Evolutionary conservation across 331 rosid species (phyloP).

Genomic region (Arachis monticola): DNA sequence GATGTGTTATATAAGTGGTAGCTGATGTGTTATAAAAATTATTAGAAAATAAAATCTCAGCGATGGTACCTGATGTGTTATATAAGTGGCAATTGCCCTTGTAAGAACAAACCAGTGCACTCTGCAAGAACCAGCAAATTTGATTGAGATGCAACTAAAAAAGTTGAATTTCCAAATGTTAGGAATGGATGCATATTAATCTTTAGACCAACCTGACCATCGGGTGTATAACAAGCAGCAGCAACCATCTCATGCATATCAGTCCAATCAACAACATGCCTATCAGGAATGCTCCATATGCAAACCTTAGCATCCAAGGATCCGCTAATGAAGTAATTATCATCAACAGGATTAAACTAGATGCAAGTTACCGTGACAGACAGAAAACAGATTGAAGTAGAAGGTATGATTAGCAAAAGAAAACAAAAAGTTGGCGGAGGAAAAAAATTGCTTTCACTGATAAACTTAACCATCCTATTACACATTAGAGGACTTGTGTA

Average conservation of each 20-base stretch:
- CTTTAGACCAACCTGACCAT: slow-evolving; percentile 35
- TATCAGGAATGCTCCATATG: slow-evolving; percentile 96
- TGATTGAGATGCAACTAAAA: slow-evolving; percentile 38
- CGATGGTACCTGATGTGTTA: too few relatives aligned
- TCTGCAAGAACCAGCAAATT: slow-evolving; percentile 62
- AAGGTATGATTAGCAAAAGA: too few relatives aligned
- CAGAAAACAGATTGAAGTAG: slow-evolving; percentile 47
- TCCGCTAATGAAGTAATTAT: slow-evolving; percentile 97
- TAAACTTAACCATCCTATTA: too few relatives aligned
- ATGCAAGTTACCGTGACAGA: slow-evolving; percentile 94
- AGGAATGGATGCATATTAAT: slow-evolving; percentile 24
- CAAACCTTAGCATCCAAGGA: slow-evolving; percentile 98
- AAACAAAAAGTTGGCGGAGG: too few relatives aligned
- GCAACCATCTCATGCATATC: slow-evolving; percentile 99
- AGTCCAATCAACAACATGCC: slow-evolving; percentile 94
- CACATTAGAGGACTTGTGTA: too few relatives aligned
- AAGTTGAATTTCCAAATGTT: slow-evolving; percentile 17
- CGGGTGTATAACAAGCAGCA: slow-evolving; percentile 95
- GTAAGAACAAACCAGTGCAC: slow-evolving; percentile 61
- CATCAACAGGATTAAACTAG: slow-evolving; percentile 99
- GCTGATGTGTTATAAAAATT: too few relatives aligned
- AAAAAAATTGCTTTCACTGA: too few relatives aligned
- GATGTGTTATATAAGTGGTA: too few relatives aligned
- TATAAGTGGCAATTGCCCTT: too few relatives aligned
- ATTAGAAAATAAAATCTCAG: too few relatives aligned